These are phyloP conservation scores for Verticillium nubilum DNA, from an alignment of 2,329 filamentous ascomycete genomes.

Conservation along the genomic window DNA sequence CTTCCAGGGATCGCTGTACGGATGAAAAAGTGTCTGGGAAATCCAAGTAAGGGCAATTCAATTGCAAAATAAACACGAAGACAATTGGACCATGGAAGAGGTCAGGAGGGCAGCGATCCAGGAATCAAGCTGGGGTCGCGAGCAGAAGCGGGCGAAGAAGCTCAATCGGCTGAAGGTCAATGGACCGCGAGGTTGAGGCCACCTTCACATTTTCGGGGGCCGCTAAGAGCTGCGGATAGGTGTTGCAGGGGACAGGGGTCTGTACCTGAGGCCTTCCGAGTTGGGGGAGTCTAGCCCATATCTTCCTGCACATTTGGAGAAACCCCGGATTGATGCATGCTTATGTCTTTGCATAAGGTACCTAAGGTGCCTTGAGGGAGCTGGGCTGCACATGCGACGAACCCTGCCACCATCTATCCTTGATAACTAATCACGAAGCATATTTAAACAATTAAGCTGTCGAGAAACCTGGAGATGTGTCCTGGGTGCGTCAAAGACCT, in stretches of 20 bases:
- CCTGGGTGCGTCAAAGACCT: no score
- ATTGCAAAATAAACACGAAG: neutral
- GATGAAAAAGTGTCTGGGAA: constrained; percentile 13
- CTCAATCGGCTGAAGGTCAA: neutral
- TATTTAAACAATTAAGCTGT: no score
- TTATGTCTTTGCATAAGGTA: neutral
- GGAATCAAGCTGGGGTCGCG: neutral
- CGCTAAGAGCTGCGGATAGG: neutral
- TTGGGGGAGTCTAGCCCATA: neutral
- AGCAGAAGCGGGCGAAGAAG: neutral
- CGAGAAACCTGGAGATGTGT: no score
- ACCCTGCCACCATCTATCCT: no score
- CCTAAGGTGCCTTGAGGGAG: no score
- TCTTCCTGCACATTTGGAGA: neutral
- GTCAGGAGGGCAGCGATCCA: neutral
- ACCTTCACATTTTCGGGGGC: constrained; percentile 3
- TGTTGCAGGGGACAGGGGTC: neutral
- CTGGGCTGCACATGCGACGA: no score
- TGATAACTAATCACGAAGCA: no score
- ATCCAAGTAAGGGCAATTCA: neutral
- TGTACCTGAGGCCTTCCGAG: neutral
- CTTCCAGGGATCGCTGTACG: constrained; percentile 5
- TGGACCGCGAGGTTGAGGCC: neutral
- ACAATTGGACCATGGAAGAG: neutral
- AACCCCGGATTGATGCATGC: neutral